Evolutionary conservation across 225 moss, liverwort and hornwort species (phyloP).

Genomic region (Sphagnum tenellum): DNA sequence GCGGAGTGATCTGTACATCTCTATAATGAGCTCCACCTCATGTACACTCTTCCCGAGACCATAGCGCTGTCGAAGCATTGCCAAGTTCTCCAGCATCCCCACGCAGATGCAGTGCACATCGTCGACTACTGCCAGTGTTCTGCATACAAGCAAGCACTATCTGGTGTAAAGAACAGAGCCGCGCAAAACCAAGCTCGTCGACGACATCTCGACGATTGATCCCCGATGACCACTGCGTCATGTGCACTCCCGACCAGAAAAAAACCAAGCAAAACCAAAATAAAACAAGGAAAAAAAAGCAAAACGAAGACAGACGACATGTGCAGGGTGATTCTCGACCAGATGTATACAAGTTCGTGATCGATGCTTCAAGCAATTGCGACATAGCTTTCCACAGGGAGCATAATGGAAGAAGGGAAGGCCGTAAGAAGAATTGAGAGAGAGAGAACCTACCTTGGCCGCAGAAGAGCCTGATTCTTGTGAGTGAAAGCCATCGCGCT

Average conservation of each 20-base stretch:
- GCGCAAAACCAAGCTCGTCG: too few relatives aligned
- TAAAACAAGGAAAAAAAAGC: too few relatives aligned
- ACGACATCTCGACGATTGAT: too few relatives aligned
- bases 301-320: too few relatives aligned
- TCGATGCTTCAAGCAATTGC: too few relatives aligned
- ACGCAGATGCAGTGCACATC: slow-evolving; percentile 85
- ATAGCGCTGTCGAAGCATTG: slow-evolving; percentile 67
- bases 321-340: too few relatives aligned
- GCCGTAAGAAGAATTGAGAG: not conserved
- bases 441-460: slow-evolving; percentile 46
- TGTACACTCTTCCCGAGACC: slow-evolving; percentile 50
- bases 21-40: slow-evolving; percentile 75
- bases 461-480: slow-evolving; percentile 48
- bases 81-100: slow-evolving; percentile 72
- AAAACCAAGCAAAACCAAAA: too few relatives aligned
- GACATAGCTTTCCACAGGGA: too few relatives aligned
- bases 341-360: not conserved
- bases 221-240: too few relatives aligned
- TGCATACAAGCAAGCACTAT: slow-evolving; percentile 8
- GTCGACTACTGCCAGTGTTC: slow-evolving; percentile 62
- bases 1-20: slow-evolving; percentile 78
- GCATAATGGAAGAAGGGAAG: not conserved
- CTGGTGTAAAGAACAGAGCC: too few relatives aligned
- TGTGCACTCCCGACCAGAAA: too few relatives aligned
- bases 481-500: slow-evolving; percentile 74